phyloP scores from a whole-genome alignment of 148 eudicot genomes.

The Chenopodium quinoa region DNA sequence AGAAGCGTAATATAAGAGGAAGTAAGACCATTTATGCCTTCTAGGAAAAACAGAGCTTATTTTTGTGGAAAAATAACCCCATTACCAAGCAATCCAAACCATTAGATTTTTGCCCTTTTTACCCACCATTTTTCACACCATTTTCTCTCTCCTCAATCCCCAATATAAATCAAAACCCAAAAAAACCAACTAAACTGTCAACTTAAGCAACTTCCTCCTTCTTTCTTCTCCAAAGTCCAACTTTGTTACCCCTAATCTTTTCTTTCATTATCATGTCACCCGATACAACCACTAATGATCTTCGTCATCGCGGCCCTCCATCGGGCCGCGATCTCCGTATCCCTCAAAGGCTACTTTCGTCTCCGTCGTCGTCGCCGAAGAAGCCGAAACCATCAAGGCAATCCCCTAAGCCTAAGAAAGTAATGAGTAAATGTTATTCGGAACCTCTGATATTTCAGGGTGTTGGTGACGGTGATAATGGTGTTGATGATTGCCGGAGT shows the following conservation, averaged over 20 bases:
- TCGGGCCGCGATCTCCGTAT: not conserved
- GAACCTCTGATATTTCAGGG: constrained; percentile 37
- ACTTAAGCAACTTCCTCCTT: constrained; percentile 10
- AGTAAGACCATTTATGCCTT: not conserved
- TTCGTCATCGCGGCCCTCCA: constrained; percentile 1
- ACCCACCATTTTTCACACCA: not conserved
- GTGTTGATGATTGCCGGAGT: constrained; percentile 23
- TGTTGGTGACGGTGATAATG: constrained; percentile 11
- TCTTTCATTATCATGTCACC: constrained; percentile 7
- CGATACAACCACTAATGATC: not conserved
- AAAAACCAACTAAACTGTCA: constrained; percentile 7
- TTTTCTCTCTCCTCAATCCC: too few relatives aligned
- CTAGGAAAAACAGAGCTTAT: not conserved
- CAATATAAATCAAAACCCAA: too few relatives aligned
- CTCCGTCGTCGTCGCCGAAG: not conserved
- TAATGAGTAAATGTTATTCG: constrained; percentile 45
- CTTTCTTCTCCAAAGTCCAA: not conserved
- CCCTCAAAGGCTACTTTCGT: not conserved
- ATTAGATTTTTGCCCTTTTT: not conserved
- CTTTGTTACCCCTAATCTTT: too few relatives aligned
- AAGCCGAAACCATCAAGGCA: constrained; percentile 14
- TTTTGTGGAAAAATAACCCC: not conserved
- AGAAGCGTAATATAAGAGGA: not conserved
- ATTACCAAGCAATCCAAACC: not conserved
- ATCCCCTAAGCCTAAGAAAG: constrained; percentile 21